Evolutionary conservation across 1,284 basidiomycete genomes (phyloP).

Genomic region (Ceratobasidium theobromae): DNA sequence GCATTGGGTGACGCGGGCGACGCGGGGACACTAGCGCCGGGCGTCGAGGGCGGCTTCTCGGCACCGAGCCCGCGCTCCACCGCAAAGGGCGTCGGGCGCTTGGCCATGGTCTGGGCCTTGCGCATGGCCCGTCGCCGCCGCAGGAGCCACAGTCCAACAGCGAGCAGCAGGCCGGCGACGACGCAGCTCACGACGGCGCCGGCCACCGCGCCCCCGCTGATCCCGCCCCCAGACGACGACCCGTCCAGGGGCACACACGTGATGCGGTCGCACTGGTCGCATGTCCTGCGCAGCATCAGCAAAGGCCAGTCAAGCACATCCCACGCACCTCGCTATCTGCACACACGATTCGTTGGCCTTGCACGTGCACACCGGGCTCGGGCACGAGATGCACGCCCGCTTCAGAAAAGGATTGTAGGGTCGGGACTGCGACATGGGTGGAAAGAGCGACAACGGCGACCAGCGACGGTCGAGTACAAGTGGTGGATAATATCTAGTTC

Average conservation of each 20-base stretch:
- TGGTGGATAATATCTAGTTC: background rate
- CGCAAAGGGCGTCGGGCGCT: background rate
- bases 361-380: constrained; percentile 11
- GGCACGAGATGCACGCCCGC: constrained; percentile 19
- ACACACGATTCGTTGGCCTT: constrained; percentile 13
- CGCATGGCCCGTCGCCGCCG: constrained; percentile 25
- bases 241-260: constrained; percentile 22
- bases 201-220: constrained; percentile 51
- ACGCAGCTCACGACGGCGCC: constrained; percentile 13
- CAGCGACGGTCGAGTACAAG: constrained; percentile 24
- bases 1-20: constrained; percentile 20
- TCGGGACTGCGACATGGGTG: background rate
- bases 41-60: constrained; percentile 22
- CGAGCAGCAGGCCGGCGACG: constrained; percentile 2
- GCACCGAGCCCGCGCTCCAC: background rate
- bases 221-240: background rate
- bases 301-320: background rate
- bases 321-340: background rate
- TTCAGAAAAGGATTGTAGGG: constrained; percentile 12
- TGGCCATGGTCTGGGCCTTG: constrained; percentile 3
- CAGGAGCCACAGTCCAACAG: constrained; percentile 28
- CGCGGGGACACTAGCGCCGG: constrained; percentile 33
- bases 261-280: constrained; percentile 28
- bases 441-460: constrained; percentile 25
- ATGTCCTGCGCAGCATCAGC: constrained; percentile 15